Percentiles rank a stretch among this genome's conserved stretches.
Conservation (phyloP, 2,329 filamentous ascomycete genomes). For the Pseudopyricularia javanii region DNA sequence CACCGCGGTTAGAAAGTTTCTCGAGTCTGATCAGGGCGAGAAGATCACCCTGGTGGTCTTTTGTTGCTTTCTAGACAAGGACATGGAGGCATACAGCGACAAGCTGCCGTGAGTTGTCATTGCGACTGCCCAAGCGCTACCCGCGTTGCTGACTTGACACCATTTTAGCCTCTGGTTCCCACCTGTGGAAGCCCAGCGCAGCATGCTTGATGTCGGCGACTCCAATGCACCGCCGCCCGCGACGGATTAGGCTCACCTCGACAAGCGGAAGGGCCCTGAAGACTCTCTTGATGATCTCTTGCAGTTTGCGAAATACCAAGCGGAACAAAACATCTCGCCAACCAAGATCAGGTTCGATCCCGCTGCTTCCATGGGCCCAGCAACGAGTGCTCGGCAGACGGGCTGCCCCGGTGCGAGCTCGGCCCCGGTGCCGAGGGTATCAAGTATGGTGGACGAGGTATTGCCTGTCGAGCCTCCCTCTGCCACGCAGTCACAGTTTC, state of each 20-base stretch:
- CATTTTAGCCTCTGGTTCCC: slow-evolving; percentile 15
- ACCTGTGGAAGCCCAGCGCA: slow-evolving; percentile 6
- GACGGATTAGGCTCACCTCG: background rate
- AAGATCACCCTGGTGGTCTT: slow-evolving; percentile 68
- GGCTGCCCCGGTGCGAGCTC: background rate
- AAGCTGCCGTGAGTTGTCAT: slow-evolving; percentile 53
- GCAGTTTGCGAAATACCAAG: background rate
- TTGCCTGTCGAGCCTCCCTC: background rate
- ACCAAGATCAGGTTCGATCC: background rate
- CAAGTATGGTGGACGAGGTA: background rate
- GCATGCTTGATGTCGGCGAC: background rate
- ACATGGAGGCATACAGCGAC: slow-evolving; percentile 59
- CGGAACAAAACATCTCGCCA: background rate
- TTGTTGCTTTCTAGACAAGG: slow-evolving; percentile 70
- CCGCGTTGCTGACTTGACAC: background rate
- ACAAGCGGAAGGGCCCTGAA: background rate
- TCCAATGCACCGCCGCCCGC: background rate
- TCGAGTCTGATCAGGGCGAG: slow-evolving; percentile 30
- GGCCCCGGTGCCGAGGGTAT: background rate
- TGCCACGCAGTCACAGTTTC: background rate
- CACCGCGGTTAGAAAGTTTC: slow-evolving; percentile 39
- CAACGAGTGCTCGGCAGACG: background rate
- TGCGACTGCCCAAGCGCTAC: too few relatives aligned
- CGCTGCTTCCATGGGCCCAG: background rate
- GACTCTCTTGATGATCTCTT: background rate